phyloP scores from a whole-genome alignment of 2,329 filamentous ascomycete species.

The Trichoderma breve region DNA sequence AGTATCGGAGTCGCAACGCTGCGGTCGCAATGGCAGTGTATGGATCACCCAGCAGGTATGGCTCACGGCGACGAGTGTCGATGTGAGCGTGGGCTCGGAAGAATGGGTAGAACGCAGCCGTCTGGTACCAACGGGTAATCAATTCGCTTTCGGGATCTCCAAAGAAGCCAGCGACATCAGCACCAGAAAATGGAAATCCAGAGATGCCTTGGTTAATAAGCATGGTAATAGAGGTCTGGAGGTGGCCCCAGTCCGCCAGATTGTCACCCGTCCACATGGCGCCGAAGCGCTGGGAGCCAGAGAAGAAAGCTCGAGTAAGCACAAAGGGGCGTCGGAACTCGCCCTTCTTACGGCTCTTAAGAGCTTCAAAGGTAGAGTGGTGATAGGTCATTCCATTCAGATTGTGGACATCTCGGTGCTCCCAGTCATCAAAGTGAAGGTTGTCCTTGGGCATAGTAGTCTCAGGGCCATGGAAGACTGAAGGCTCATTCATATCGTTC shows the following conservation, averaged over 20 bases:
- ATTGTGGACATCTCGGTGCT: constrained; percentile 96
- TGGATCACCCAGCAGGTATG: constrained; percentile 81
- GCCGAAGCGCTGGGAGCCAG: constrained; percentile 83
- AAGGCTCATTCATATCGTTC: constrained; percentile 99
- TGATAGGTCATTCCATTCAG: constrained; percentile 92
- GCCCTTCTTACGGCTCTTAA: constrained; percentile 81
- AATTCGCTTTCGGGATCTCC: constrained; percentile 93
- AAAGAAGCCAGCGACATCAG: constrained; percentile 97
- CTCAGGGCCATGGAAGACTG: constrained; percentile 96
- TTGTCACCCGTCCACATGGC: constrained; percentile 99
- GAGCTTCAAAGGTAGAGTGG: constrained; percentile 86
- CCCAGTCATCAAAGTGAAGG: constrained; percentile 85
- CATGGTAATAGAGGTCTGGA: constrained; percentile 91
- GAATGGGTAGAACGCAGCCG: constrained; percentile 95
- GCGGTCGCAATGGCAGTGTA: constrained; percentile 84
- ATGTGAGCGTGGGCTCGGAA: constrained; percentile 98
- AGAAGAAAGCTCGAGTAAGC: constrained; percentile 87
- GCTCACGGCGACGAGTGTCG: constrained; percentile 89
- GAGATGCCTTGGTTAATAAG: constrained; percentile 87
- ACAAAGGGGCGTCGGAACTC: constrained; percentile 86
- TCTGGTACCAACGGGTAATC: constrained; percentile 91
- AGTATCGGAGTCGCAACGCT: constrained; percentile 84
- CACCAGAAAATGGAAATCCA: constrained; percentile 90
- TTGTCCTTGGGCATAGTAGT: constrained; percentile 99
- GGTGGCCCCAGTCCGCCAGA: constrained; percentile 86